Conservation (phyloP, 1,284 basidiomycete species). For the Ceratobasidium sp. region DNA sequence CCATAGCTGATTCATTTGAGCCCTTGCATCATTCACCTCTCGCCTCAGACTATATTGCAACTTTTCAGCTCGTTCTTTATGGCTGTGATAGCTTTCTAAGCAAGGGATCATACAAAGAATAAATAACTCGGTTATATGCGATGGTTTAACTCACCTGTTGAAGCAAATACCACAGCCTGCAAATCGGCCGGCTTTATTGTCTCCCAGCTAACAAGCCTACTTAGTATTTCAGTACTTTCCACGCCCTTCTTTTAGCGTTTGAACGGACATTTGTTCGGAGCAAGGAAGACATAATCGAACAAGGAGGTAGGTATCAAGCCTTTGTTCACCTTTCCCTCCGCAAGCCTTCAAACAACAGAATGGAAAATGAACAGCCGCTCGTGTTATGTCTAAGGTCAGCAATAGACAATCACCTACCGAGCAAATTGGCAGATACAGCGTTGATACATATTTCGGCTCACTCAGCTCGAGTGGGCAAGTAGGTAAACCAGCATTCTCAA, state of each 20-base stretch:
- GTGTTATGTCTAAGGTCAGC: too few species aligned
- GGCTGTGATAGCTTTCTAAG: background rate
- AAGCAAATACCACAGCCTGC: background rate
- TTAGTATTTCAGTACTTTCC: background rate
- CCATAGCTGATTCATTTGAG: background rate
- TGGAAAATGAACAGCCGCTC: background rate
- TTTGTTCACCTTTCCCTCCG: background rate
- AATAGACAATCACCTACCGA: slow-evolving; percentile 7
- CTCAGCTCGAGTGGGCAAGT: slow-evolving; percentile 7
- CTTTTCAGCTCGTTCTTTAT: background rate
- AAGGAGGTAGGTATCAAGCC: background rate
- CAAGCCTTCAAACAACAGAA: background rate
- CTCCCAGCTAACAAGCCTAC: background rate
- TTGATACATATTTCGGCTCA: slow-evolving; percentile 12
- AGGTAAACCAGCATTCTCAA: slow-evolving; percentile 8
- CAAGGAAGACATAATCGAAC: background rate
- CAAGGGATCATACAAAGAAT: background rate
- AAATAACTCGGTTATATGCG: background rate
- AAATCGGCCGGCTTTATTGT: background rate
- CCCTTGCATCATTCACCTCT: background rate
- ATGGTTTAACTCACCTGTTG: background rate
- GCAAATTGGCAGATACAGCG: slow-evolving; percentile 12
- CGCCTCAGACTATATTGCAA: background rate
- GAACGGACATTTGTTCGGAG: background rate
- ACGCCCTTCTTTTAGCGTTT: background rate